Evolutionary conservation across 2,329 filamentous ascomycete genomes (phyloP), one percentile per base, ranked within the genome.

Genomic region (Arthrobotrys musiformis): DNA sequence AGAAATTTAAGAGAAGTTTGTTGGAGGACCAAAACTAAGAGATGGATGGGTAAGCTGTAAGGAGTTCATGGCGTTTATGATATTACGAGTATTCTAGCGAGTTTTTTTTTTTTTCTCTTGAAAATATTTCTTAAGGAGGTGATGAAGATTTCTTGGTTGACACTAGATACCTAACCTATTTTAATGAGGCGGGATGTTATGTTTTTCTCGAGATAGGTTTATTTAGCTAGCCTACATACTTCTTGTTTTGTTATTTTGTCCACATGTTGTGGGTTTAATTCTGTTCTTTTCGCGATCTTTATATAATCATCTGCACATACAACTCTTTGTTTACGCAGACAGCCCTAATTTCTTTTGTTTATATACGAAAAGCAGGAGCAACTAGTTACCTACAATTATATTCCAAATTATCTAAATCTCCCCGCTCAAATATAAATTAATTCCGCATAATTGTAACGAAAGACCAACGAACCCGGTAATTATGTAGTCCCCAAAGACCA

Each of bases 1-100:
- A 76, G 22, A 52, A 56, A 15, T 76, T 70, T 17, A 62, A 64
- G 40, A 50, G 48, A 9, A 64, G 72, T 46, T 30, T 64, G 42
- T 64, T 19, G 37, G 28, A 37, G 66, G 30, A 6, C 19, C 8
- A 9, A n/a, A 13, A 13, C 35, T 44, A 56, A 9, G 15, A 5
- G 13, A 42, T 15, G 26, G 48, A 48, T 46, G 24, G 15, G 52
- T 40, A 46, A 13, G 37, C 6, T 5, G 40, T 42, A 2, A 8
- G 42, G 58, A 9, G 58, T 62, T 46, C 33, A 30, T 19, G 58
- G 37, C 4, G 42, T 48, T 48, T 24, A 62, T 62, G 37, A 46
- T 35, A 35, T 46, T 13, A 46, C 48, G 37, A 48, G 40, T 33
- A 30, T 62, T 46, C 28, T 11, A 35, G 61, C 42, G 26, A 24